phyloP scores from a whole-genome alignment of 495 filamentous ascomycete species.

The Daldinia decipiens region DNA sequence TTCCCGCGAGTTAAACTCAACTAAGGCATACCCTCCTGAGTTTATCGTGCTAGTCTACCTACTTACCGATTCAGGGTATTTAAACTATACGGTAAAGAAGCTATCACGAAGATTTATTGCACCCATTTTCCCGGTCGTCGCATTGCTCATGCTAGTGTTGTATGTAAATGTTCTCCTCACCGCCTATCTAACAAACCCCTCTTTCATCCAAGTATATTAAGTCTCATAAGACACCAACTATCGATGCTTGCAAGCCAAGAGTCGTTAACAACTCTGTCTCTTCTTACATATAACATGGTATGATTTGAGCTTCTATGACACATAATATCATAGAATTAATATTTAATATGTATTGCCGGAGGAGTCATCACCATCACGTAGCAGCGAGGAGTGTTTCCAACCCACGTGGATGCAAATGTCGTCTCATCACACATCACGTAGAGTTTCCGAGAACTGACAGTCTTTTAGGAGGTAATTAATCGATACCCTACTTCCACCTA shows the following conservation, averaged over 20 bases:
- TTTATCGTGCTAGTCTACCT: constrained; percentile 10
- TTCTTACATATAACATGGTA: neutral
- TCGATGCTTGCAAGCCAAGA: constrained; percentile 15
- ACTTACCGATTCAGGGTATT: constrained; percentile 12
- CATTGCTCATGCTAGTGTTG: constrained; percentile 7
- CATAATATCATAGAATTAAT: constrained; percentile 11
- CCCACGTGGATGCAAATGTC: neutral
- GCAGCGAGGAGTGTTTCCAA: neutral
- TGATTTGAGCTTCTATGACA: constrained; percentile 11
- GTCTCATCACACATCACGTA: neutral
- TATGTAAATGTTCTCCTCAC: constrained; percentile 18
- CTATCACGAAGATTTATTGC: neutral
- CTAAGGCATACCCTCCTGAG: constrained; percentile 21
- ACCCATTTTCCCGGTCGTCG: constrained; percentile 35
- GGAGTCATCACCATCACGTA: constrained; percentile 12
- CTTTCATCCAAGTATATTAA: constrained; percentile 24
- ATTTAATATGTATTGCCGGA: neutral
- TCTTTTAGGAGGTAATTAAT: neutral
- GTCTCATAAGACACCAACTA: constrained; percentile 19
- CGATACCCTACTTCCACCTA: neutral
- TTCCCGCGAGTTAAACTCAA: constrained; percentile 25
- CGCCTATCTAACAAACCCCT: constrained; percentile 25
- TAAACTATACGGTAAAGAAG: constrained; percentile 1
- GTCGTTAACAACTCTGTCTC: constrained; percentile 1
- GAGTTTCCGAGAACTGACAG: neutral